A percentile compares a stretch with the other conserved stretches of the same genome.
Evolutionary conservation across 2,329 filamentous ascomycete species (phyloP).

Genomic region (Clonostachys rosea): DNA sequence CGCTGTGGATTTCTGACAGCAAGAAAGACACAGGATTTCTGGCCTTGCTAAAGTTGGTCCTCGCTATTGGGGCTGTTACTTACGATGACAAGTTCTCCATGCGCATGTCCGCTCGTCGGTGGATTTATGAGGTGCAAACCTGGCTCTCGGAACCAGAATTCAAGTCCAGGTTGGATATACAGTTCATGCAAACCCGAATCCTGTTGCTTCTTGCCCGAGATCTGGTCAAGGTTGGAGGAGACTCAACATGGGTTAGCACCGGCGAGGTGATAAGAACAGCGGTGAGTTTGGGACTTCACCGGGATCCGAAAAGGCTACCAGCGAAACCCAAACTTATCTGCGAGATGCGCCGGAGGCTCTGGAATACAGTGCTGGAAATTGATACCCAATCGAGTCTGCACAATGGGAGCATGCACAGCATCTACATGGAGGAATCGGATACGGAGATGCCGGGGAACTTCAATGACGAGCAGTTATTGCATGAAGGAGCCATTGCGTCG

Average conservation of each 20-base stretch:
- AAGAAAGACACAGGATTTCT: conserved; percentile 35
- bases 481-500: conserved; percentile 18
- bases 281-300: conserved; percentile 44
- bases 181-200: conserved; percentile 40
- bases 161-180: conserved; percentile 44
- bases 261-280: conserved; percentile 38
- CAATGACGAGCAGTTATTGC: conserved; percentile 35
- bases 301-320: conserved; percentile 35
- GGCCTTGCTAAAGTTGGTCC: conserved; percentile 51
- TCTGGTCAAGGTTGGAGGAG: conserved; percentile 26
- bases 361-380: conserved; percentile 49
- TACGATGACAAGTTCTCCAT: conserved; percentile 46
- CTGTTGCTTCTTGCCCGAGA: conserved; percentile 38
- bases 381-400: conserved; percentile 36
- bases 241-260: conserved; percentile 39
- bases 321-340: conserved; percentile 24
- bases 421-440: conserved; percentile 40
- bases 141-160: conserved; percentile 49
- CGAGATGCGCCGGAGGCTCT: conserved; percentile 45
- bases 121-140: conserved; percentile 52
- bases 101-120: conserved; percentile 42
- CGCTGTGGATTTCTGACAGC: conserved; percentile 33
- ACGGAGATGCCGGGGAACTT: conserved; percentile 42
- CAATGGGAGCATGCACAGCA: conserved; percentile 37
- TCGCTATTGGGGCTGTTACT: conserved; percentile 49